These are phyloP conservation scores for Pseudogymnoascus sp. DNA, from an alignment of 2,329 filamentous ascomycete species.

Conservation along the genomic window DNA sequence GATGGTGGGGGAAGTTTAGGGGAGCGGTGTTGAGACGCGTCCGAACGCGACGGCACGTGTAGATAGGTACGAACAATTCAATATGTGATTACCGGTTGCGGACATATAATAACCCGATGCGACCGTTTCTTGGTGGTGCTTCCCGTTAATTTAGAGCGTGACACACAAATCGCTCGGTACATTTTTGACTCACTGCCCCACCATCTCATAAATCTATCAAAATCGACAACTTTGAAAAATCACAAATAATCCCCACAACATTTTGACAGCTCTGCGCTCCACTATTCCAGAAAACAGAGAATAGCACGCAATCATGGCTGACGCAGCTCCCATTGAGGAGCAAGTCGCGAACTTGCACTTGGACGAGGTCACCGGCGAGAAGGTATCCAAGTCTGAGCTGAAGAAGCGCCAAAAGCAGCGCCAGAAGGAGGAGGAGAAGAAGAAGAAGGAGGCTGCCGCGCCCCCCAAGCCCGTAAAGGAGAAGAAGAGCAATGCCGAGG, in stretches of 20 bases:
- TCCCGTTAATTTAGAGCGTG: neutral
- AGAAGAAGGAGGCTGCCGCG: slow-evolving; percentile 67
- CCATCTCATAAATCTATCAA: slow-evolving; percentile 8
- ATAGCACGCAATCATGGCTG: slow-evolving; percentile 24
- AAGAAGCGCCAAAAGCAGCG: slow-evolving; percentile 95
- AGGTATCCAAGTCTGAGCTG: slow-evolving; percentile 72
- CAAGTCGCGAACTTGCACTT: slow-evolving; percentile 65
- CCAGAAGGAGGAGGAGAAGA: slow-evolving; percentile 80
- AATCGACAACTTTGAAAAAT: slow-evolving; percentile 6
- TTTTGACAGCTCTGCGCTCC: slow-evolving; percentile 6
- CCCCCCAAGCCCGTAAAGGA: slow-evolving; percentile 49
- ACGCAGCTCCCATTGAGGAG: slow-evolving; percentile 22
- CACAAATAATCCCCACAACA: slow-evolving; percentile 5
- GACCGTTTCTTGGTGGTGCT: neutral
- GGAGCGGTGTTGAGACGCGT: neutral
- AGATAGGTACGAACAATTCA: neutral
- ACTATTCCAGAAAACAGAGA: neutral
- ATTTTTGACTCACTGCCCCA: slow-evolving; percentile 8
- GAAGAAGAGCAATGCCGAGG: slow-evolving; percentile 45
- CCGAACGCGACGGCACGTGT: neutral
- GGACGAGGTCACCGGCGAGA: slow-evolving; percentile 90
- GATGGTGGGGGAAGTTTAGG: slow-evolving; percentile 9
- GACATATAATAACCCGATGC: neutral
- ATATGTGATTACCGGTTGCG: neutral
- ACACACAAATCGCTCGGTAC: slow-evolving; percentile 5